Base-by-base conservation (phyloP, 2,329 filamentous ascomycete species). In the Pseudopithomyces chartarum region DNA sequence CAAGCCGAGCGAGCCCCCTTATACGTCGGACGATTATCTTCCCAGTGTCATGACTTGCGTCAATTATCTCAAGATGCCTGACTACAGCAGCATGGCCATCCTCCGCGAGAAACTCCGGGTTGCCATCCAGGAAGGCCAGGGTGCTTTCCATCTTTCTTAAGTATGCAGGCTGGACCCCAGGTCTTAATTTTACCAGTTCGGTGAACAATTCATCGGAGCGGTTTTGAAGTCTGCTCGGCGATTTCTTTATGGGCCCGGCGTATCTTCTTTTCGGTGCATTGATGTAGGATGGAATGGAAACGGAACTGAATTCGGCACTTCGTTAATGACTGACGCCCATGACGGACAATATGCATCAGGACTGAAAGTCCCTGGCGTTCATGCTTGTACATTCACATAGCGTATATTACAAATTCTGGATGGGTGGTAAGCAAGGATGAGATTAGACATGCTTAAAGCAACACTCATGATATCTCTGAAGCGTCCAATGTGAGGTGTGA, bases 21-120 rank as follows among this genome's bases (percentile, higher is more conserved):
- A 93, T 75, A 90, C 89, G 3, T 94, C 94, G 4, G 95, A 99
- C 71, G 95, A 99, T 79, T 99, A 98, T 70, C 84, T 99, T n/a
- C 95, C 96, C 12, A 98, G 93, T 74, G 96, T 99, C 75, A 99
- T 99, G 96, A 99, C 96, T 11, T 99, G 96, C 75, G 95, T 97
- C 78, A 99, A 99, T 77, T 99, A 99, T 75, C 86, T 99, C 69
- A 99, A 99, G 79, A 84, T 99, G 71, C 95, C 95, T 19, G 92
- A 99, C 77, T 99, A 99, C 78, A 94, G 88, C 64, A 87, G 81
- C 65, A 80, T 96, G 60, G 85, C 91, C 1, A 83, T 89, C 50
- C 87, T 99, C 78, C 88, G 85, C 70, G 85, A 89, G 73, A 91
- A 91, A 75, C 82, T 99, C 52, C 87, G 85, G 62, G 89, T 89